Base-by-base conservation (phyloP, 441 rosid genomes). In the Euphorbia neoarborescens region DNA sequence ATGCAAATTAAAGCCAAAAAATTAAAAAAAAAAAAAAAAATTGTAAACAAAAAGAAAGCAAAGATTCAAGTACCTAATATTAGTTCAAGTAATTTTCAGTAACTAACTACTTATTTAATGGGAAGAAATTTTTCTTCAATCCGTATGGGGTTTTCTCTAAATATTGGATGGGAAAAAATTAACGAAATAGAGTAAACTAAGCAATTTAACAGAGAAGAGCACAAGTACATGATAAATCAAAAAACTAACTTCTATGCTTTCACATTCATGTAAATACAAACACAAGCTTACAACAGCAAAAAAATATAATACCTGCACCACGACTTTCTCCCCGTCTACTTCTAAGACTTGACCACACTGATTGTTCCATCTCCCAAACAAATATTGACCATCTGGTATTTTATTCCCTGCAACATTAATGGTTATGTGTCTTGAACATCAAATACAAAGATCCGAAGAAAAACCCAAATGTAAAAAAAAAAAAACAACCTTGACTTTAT, bases 311-410 rank as follows among this genome's bases (percentile, higher is more conserved):
- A 73, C 96, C 89, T 90, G 94, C 70, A 92, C 93, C 81, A 90
- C 90, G 75, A 96, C 97, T 76, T 88, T 93, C 81, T 90, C 98
- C 57, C 97, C 96, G 80, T 93, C 98, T 75, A 90, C 97, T 87
- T 90, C 98, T 17, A 93, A 80, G 73, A 93, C 98, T 78, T 93
- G 96, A 68, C 98, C 98, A 80, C 98, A 94, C 62, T 97, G 81
- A 83, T 86, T 34, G 94, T 84, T 76, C 97, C 97, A 85, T 92
- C 85, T 34, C 97, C 98, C 71, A 90, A 76, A n/a, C 92, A 89
- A 66, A 93, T 93, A 72, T 92, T 92, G 71, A 92, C 98, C 79
- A 92, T 92, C 82, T 92, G 94, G 83, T 82, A 92, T 77, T 89
- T 92, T 64, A 96, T 96, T 51, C 98, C 98, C 98, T 90, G 70